A percentile compares a stretch with the other conserved stretches of the same genome.
These are phyloP conservation scores for Funneliformis mosseae DNA, from an alignment of 192 early-diverging fungal species.

Conservation along the genomic window DNA sequence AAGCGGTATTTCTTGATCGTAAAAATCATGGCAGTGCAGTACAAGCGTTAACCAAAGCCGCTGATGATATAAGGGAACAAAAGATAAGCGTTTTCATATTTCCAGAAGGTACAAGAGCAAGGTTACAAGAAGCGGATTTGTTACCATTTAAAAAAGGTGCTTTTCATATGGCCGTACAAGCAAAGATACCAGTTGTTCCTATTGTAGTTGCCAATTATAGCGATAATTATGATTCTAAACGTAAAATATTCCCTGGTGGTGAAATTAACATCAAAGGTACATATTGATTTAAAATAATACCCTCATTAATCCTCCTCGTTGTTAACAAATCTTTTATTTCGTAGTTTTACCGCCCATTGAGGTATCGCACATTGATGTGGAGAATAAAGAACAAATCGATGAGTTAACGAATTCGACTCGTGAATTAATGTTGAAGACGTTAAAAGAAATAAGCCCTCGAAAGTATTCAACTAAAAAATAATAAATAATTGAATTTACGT, in stretches of 20 bases:
- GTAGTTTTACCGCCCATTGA: constrained; percentile 54
- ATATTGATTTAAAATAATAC: too few relatives aligned
- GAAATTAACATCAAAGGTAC: constrained; percentile 59
- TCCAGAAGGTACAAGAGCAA: constrained; percentile 89
- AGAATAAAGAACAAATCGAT: constrained; percentile 45
- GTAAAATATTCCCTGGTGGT: constrained; percentile 54
- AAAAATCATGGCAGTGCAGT: constrained; percentile 78
- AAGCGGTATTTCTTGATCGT: constrained; percentile 79
- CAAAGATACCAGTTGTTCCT: constrained; percentile 83
- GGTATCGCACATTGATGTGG: constrained; percentile 46
- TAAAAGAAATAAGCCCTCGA: constrained; percentile 50
- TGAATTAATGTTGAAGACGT: constrained; percentile 51
- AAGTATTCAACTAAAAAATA: background rate
- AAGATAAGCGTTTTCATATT: constrained; percentile 81
- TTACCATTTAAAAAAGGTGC: constrained; percentile 97
- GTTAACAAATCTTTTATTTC: constrained; percentile 2
- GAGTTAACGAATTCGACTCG: constrained; percentile 48
- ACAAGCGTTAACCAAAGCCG: constrained; percentile 75
- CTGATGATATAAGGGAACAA: constrained; percentile 68
- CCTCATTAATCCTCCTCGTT: too few relatives aligned
- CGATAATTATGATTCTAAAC: constrained; percentile 59
- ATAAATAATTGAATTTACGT: too few relatives aligned
- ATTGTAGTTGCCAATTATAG: constrained; percentile 79
- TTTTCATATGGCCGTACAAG: constrained; percentile 90
- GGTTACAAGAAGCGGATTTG: constrained; percentile 65